phyloP scores from a whole-genome alignment of 2,329 filamentous ascomycete species.

The Didymella segeticola region DNA sequence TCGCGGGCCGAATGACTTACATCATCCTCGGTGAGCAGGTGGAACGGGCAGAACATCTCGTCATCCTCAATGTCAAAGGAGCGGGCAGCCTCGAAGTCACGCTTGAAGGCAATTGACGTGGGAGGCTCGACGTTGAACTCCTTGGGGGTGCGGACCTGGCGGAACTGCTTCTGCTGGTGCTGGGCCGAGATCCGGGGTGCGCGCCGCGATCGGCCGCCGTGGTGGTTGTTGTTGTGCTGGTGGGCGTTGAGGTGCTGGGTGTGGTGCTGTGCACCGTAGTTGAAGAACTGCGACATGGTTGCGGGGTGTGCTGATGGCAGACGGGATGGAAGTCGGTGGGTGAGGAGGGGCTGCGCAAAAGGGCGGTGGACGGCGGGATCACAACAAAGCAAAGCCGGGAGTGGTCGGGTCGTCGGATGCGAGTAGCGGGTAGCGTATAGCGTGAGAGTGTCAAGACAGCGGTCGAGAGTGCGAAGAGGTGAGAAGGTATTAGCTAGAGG shows the following conservation, averaged over 20 bases:
- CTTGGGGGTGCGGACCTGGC: conserved; percentile 83
- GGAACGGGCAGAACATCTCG: conserved; percentile 87
- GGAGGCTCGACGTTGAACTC: conserved; percentile 78
- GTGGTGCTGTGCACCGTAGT: conserved; percentile 57
- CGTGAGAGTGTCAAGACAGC: conserved; percentile 20
- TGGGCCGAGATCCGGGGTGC: conserved; percentile 79
- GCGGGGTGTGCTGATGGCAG: conserved; percentile 25
- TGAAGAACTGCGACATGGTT: conserved; percentile 58
- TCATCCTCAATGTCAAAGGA: conserved; percentile 97
- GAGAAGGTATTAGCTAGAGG: conserved; percentile 32
- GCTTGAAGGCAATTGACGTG: conserved; percentile 78
- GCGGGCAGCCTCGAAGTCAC: conserved; percentile 86
- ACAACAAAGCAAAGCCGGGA: conserved; percentile 35
- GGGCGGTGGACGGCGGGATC: conserved; percentile 21
- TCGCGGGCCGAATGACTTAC: conserved; percentile 60
- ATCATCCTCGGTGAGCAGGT: conserved; percentile 90
- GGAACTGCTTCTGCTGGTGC: conserved; percentile 89
- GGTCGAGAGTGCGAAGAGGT: conserved; percentile 17
- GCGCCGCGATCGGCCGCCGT: conserved; percentile 83
- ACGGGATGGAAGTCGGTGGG: conserved; percentile 26
- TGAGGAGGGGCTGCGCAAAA: conserved; percentile 27
- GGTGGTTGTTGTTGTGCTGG: conserved; percentile 66
- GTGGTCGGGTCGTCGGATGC: conserved; percentile 11
- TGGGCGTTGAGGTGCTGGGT: conserved; percentile 58
- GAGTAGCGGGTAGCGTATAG: conserved; percentile 16